Percentiles rank a stretch among this genome's conserved stretches.
These are phyloP conservation scores for Salix suchowensis DNA, from an alignment of 345 rosid species.

Conservation along the genomic window DNA sequence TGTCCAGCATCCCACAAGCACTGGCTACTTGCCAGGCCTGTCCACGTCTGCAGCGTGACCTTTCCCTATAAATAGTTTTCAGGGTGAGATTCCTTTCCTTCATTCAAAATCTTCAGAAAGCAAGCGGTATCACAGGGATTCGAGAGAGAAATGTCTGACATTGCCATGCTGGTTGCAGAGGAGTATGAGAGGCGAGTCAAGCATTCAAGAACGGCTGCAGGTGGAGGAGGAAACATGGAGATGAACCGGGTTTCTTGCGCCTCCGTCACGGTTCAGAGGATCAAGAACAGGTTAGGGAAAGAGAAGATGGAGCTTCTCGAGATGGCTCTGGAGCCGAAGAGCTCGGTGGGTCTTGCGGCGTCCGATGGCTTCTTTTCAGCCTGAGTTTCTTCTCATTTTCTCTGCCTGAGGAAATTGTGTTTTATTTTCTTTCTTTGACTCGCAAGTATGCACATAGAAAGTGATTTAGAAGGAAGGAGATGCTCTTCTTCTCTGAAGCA, in stretches of 20 bases:
- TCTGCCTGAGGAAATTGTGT: background rate
- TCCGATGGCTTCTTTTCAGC: conserved; percentile 50
- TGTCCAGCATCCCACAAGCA: no score
- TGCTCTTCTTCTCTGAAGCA: background rate
- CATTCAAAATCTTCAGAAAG: background rate
- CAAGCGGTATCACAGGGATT: background rate
- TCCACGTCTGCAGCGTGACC: background rate
- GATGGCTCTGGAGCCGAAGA: conserved; percentile 30
- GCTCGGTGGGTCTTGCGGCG: conserved; percentile 38
- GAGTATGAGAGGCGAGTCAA: conserved; percentile 53
- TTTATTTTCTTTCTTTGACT: background rate
- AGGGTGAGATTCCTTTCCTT: background rate
- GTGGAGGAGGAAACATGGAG: background rate
- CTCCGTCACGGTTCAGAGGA: background rate
- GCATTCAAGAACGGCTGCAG: conserved; percentile 15
- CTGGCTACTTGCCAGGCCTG: no score
- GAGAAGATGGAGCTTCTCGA: conserved; percentile 9
- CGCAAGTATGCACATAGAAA: background rate
- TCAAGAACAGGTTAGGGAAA: conserved; percentile 14
- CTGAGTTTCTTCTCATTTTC: background rate
- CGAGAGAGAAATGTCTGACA: conserved; percentile 42
- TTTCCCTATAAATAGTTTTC: background rate
- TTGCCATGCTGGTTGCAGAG: conserved; percentile 59
- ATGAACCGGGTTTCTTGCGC: conserved; percentile 1
- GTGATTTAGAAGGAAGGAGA: background rate